phyloP scores from a whole-genome alignment of 2,329 filamentous ascomycete genomes.

The Pseudogymnoascus sp. region DNA sequence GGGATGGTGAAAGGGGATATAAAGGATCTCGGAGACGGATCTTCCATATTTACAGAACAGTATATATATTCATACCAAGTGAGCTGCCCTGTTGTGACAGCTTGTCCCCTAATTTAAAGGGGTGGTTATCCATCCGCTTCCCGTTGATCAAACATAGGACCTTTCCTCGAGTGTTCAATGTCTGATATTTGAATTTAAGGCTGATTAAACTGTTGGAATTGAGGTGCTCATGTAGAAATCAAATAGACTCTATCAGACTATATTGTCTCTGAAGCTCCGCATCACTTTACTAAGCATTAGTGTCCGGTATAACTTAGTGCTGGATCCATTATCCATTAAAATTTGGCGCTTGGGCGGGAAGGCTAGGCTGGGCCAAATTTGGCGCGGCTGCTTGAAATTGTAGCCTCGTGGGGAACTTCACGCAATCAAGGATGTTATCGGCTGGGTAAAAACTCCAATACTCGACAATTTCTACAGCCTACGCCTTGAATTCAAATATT shows the following conservation, averaged over 20 bases:
- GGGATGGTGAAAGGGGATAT: background rate
- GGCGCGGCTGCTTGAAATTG: background rate
- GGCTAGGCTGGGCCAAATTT: background rate
- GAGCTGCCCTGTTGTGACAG: background rate
- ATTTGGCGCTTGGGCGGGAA: background rate
- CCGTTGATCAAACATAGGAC: constrained; percentile 44
- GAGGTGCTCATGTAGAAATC: too few species aligned
- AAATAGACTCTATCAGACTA: background rate
- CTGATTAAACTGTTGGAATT: background rate
- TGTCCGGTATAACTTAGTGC: background rate
- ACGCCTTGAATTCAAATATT: background rate
- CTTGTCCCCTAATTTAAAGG: background rate
- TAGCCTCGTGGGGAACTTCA: background rate
- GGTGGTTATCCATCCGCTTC: constrained; percentile 35
- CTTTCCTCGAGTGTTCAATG: background rate
- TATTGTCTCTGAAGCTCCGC: background rate
- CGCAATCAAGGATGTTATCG: background rate
- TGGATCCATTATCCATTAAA: background rate
- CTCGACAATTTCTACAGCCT: background rate
- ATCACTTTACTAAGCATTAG: background rate
- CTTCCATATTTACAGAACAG: background rate
- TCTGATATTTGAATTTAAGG: background rate
- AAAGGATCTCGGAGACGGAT: background rate
- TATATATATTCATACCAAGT: background rate
- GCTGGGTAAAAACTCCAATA: background rate